Base-by-base conservation (phyloP, 2,329 filamentous ascomycete genomes). In the Aspergillus quadrilineatus region DNA sequence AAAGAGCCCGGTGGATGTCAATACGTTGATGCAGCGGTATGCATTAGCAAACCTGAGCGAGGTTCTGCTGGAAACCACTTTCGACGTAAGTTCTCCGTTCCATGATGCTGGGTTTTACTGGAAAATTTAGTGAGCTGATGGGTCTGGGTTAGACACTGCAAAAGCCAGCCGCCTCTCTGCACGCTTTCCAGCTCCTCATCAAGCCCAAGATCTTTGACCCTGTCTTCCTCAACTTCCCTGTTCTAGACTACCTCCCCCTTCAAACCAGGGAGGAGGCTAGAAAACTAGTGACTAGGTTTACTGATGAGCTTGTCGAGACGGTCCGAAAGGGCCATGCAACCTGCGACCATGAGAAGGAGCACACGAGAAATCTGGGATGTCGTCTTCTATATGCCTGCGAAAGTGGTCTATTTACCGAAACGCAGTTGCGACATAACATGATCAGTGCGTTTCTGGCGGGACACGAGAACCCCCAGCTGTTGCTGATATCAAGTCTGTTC, bases 391-490 rank as follows among this genome's bases (percentile, higher is more conserved):
- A 41, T 17, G 50, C 47, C 6, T 43, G 41, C 32, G 52, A 48
- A 53, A 43, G 55, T 29, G 67, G 69, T 3, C 49, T 56, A n/a
- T 57, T 65, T 12, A 66, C 64, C 15, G 67, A 72, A 50, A 66
- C 68, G 53, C 69, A 75, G 34, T 67, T 74, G 37, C 66, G 69
- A 8, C 69, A 74, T 50, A 76, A 76, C 45, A 49, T 72, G 36
- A 72, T 69, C 9, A 67, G 75, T 6, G 51, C 67, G 3, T 75
- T 73, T 48, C 65, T 76, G 28, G 72, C 74, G 0, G 71, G 71
- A 2, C 73, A 76, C 39, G 74, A 76, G 59, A 76, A 76, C 53
- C 68, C 72, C 1, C 73, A 75, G 58, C 56, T 69, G 37, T 59
- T 67, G 8, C 61, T 75, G 44, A 65, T 63, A 7, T 73, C 67